Conservation (phyloP, 805 yeast species). For the Candida bentonensis region DNA sequence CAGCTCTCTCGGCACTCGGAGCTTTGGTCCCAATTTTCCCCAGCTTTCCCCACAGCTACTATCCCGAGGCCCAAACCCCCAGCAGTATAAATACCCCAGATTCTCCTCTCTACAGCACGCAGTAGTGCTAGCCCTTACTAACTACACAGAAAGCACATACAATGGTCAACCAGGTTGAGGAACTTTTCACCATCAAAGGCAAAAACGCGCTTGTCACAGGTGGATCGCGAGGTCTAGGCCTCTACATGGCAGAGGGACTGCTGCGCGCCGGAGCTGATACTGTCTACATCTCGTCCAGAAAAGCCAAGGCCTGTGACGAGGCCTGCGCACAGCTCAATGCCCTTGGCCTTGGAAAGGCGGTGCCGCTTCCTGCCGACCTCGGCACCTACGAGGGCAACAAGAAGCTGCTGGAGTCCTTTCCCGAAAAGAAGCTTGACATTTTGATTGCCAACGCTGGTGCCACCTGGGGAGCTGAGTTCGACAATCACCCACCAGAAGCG, state of each 20-base stretch:
- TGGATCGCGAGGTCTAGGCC: slow-evolving; percentile 64
- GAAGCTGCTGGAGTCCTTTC: slow-evolving; percentile 29
- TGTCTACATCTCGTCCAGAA: slow-evolving; percentile 53
- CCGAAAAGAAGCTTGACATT: slow-evolving; percentile 38
- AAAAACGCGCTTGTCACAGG: slow-evolving; percentile 59
- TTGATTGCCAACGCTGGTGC: slow-evolving; percentile 72
- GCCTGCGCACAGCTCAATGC: slow-evolving; percentile 28
- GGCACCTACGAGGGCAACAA: slow-evolving; percentile 35
- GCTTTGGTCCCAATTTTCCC: no score
- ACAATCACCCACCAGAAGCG: slow-evolving; percentile 45
- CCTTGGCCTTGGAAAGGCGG: slow-evolving; percentile 23
- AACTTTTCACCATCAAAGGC: slow-evolving; percentile 32
- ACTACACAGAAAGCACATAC: no score
- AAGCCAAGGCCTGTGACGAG: slow-evolving; percentile 44
- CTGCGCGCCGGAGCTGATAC: slow-evolving; percentile 47
- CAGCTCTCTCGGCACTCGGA: no score
- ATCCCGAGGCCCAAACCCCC: no score
- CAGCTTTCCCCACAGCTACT: no score
- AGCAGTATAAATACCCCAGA: background rate
- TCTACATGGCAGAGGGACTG: slow-evolving; percentile 50
- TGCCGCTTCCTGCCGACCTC: slow-evolving; percentile 44
- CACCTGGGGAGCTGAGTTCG: slow-evolving; percentile 58
- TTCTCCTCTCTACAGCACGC: no score
- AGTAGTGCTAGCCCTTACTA: no score
- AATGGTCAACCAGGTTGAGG: no score